phyloP scores from a whole-genome alignment of 352 stramenopile species.

The Phytopythium litorale region DNA sequence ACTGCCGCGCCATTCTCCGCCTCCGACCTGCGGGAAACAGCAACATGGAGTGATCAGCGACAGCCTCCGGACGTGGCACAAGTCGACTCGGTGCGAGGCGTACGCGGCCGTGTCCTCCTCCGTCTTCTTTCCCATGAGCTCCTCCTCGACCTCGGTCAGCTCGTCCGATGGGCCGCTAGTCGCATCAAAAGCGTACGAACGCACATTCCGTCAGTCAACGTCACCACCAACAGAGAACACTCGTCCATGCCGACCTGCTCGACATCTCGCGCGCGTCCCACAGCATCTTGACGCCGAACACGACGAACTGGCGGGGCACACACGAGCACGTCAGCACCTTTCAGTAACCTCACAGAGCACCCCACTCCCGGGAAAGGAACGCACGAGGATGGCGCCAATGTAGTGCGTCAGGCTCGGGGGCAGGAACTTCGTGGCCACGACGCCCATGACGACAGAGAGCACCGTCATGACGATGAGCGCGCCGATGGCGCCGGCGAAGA shows the following conservation, averaged over 20 bases:
- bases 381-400: slow-evolving; percentile 86
- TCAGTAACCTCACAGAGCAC: background rate
- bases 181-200: background rate
- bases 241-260: slow-evolving; percentile 36
- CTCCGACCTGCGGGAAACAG: slow-evolving; percentile 1
- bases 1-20: slow-evolving; percentile 21
- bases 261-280: slow-evolving; percentile 85
- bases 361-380: slow-evolving; percentile 4
- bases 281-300: slow-evolving; percentile 96
- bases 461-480: slow-evolving; percentile 97
- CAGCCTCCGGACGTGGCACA: background rate
- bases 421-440: slow-evolving; percentile 94
- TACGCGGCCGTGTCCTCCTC: slow-evolving; percentile 60
- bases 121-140: slow-evolving; percentile 81
- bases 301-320: slow-evolving; percentile 87
- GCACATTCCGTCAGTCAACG: background rate
- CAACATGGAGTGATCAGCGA: background rate
- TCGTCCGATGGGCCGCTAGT: slow-evolving; percentile 73
- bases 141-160: slow-evolving; percentile 78
- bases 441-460: slow-evolving; percentile 96
- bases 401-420: slow-evolving; percentile 95
- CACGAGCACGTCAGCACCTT: background rate
- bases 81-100: background rate
- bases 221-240: background rate
- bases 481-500: slow-evolving; percentile 93